phyloP scores from a whole-genome alignment of 2,329 filamentous ascomycete genomes.

The Chaetomium globosum region DNA sequence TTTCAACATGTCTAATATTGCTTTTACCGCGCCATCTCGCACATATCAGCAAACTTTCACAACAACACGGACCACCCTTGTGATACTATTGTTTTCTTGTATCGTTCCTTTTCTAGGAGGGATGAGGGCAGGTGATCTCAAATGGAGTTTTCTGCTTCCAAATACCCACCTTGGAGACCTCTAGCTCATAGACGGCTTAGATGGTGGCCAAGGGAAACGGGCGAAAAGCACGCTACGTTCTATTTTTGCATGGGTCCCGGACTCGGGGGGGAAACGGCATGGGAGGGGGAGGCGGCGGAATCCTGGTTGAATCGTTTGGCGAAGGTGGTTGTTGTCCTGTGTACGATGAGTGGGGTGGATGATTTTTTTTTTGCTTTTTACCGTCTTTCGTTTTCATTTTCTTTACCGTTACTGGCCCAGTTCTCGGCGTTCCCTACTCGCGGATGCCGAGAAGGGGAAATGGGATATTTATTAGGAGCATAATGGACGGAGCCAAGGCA shows the following conservation, averaged over 20 bases:
- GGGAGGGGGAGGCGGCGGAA: slow-evolving; percentile 28
- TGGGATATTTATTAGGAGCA: slow-evolving; percentile 30
- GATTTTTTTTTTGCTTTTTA: slow-evolving; percentile 25
- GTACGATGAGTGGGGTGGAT: slow-evolving; percentile 34
- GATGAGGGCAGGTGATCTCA: slow-evolving; percentile 25
- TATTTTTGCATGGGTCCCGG: slow-evolving; percentile 37
- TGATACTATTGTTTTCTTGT: slow-evolving; percentile 35
- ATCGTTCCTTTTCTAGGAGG: slow-evolving; percentile 25
- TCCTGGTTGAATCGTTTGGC: slow-evolving; percentile 30
- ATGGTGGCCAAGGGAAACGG: slow-evolving; percentile 32
- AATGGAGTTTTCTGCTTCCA: slow-evolving; percentile 27
- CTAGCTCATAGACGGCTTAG: slow-evolving; percentile 35
- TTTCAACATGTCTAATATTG: slow-evolving; percentile 25
- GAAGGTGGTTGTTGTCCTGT: slow-evolving; percentile 31
- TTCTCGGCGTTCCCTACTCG: slow-evolving; percentile 25
- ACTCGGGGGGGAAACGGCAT: slow-evolving; percentile 34
- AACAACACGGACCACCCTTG: slow-evolving; percentile 26
- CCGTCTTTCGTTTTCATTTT: slow-evolving; percentile 21
- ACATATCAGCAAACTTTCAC: slow-evolving; percentile 28
- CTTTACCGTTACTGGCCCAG: slow-evolving; percentile 15
- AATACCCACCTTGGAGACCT: slow-evolving; percentile 31
- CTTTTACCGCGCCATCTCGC: slow-evolving; percentile 22
- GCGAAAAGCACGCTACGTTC: slow-evolving; percentile 30
- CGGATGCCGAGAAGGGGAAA: slow-evolving; percentile 26
- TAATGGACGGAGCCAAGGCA: slow-evolving; percentile 34